Base-by-base conservation (phyloP, 805 yeast species). In the Saccharomyces mikatae region DNA sequence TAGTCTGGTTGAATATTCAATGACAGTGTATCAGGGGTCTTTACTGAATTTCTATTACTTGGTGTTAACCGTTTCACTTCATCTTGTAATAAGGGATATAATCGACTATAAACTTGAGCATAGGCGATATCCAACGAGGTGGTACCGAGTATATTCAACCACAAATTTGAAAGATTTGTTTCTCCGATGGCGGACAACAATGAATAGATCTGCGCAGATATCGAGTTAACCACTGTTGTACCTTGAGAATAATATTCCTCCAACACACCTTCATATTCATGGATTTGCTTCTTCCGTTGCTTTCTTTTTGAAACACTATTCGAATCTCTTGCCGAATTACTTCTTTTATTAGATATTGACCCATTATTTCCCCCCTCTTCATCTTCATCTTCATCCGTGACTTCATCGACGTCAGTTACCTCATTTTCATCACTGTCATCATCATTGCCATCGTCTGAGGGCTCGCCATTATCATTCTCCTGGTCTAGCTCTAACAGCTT, bases 141-240 rank as follows among this genome's bases (percentile, higher is more conserved):
- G 0, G 95, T 83, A 0, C 99, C 99, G 11, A 92, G 80, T 2
- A 94, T 84, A 0, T 96, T 78, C 3, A 90, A 75, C 99, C 99
- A 94, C 48, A 95, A 72, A 60, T 76, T 82, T 29, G 74, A 73
- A n/a, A 74, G 66, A 47, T 76, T 76, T 0, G 96, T 86, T 64
- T 90, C 96, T 49, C 97, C 97, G 49, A 92, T 80, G 14, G 84
- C 74, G 0, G 96, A 81, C 24, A 91, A 68, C 51, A 94, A 73
- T 1, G 96, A 83, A 69, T 94, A 94, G 2, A 89, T 76, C 55
- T 87, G 90, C 21, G 89, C 79, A 0, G 97, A 80, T 2, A 85
- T 77, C 0, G 98, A 87, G 2, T 89, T 81, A 9, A 82, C 75
- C 2, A 88, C 73, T 0, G 89, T 82, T 0, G 95, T 82, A 51